These are phyloP conservation scores for Moniliella sp. DNA, from an alignment of 1,284 basidiomycete species.

Conservation along the genomic window DNA sequence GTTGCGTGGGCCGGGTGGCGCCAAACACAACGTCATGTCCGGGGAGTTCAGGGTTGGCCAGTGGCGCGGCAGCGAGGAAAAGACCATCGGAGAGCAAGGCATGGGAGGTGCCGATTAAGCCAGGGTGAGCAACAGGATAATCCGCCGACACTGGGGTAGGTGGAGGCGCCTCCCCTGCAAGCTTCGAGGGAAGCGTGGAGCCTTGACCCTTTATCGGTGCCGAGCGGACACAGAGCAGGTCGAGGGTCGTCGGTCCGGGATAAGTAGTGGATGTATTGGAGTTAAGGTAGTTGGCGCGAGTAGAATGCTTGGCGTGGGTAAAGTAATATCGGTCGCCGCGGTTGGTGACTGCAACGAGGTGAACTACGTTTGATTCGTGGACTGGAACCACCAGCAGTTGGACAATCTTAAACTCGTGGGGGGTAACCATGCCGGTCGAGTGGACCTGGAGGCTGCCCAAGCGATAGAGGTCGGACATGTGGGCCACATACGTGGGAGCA, in stretches of 20 bases:
- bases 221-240: slow-evolving; percentile 5
- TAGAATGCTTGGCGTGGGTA: slow-evolving; percentile 19
- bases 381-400: slow-evolving; percentile 17
- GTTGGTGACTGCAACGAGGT: slow-evolving; percentile 26
- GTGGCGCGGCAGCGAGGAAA: slow-evolving; percentile 4
- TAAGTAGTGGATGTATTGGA: not conserved
- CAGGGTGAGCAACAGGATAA: slow-evolving; percentile 2
- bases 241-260: not conserved
- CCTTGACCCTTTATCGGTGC: slow-evolving; percentile 4
- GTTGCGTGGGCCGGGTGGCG: not conserved
- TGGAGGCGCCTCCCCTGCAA: not conserved
- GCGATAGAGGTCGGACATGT: slow-evolving; percentile 20
- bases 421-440: slow-evolving; percentile 12
- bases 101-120: not conserved
- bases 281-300: not conserved
- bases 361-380: slow-evolving; percentile 6
- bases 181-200: not conserved
- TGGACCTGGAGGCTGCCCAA: slow-evolving; percentile 16
- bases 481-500: slow-evolving; percentile 17
- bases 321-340: slow-evolving; percentile 28
- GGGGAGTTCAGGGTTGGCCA: not conserved
- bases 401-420: slow-evolving; percentile 11
- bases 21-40: slow-evolving; percentile 2
- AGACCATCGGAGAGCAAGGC: slow-evolving; percentile 4
- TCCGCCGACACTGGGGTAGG: not conserved